These are phyloP conservation scores for Zalaria obscura DNA, from an alignment of 2,329 filamentous ascomycete species.

Conservation along the genomic window DNA sequence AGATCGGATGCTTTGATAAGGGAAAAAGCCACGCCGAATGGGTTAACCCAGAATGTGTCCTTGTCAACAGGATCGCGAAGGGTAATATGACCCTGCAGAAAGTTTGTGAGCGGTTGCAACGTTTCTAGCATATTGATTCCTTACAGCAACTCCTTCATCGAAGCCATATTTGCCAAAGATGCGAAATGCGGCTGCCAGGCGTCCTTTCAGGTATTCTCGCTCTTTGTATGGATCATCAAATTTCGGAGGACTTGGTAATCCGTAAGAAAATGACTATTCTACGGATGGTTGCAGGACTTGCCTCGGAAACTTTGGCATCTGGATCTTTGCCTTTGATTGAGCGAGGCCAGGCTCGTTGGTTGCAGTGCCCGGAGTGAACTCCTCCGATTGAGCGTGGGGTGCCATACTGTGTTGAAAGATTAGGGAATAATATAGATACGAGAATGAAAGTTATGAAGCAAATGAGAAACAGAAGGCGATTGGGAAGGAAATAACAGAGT, in stretches of 20 bases:
- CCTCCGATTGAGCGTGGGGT: slow-evolving; percentile 6
- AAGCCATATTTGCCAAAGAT: slow-evolving; percentile 26
- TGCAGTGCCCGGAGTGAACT: slow-evolving; percentile 2
- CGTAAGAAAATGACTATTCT: not conserved
- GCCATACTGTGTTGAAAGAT: slow-evolving; percentile 4
- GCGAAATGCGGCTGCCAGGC: slow-evolving; percentile 30
- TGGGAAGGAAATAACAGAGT: too few species aligned
- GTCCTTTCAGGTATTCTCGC: slow-evolving; percentile 27
- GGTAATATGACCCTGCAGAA: slow-evolving; percentile 25
- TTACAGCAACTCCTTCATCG: slow-evolving; percentile 21
- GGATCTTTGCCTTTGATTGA: slow-evolving; percentile 3
- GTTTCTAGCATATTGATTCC: not conserved
- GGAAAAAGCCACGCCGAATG: slow-evolving; percentile 27
- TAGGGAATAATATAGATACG: too few species aligned
- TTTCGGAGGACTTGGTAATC: slow-evolving; percentile 7
- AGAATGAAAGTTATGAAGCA: too few species aligned
- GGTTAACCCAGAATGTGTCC: slow-evolving; percentile 26
- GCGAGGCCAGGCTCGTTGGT: slow-evolving; percentile 7
- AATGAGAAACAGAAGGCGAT: too few species aligned
- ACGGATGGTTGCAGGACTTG: not conserved
- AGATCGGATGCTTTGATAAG: slow-evolving; percentile 31
- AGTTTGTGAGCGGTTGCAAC: not conserved
- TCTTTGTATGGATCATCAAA: slow-evolving; percentile 24
- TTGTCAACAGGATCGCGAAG: slow-evolving; percentile 24
- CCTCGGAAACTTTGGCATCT: slow-evolving; percentile 6